Evolutionary conservation across 192 early-diverging fungal species (phyloP).

Genomic region (Gryganskiella cystojenkinii): DNA sequence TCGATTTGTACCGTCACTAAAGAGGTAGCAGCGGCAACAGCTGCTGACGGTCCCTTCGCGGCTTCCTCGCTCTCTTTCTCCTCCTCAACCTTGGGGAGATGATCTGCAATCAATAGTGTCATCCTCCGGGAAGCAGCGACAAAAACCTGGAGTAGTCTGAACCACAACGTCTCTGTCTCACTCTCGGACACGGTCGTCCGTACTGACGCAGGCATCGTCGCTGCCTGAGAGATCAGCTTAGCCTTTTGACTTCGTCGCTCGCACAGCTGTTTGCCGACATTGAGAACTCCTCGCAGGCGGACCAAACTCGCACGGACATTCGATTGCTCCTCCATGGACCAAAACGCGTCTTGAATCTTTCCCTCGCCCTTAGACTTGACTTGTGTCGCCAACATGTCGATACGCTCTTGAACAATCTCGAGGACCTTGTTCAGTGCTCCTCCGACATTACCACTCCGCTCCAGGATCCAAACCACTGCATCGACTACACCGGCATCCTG

Average conservation of each 20-base stretch:
- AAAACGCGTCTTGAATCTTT: constrained; percentile 47
- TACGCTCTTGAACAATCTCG: constrained; percentile 63
- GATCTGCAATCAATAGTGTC: constrained; percentile 27
- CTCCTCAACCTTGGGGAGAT: constrained; percentile 1
- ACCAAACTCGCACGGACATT: constrained; percentile 59
- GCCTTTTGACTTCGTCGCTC: constrained; percentile 53
- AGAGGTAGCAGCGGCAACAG: too few species aligned
- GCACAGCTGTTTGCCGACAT: constrained; percentile 68
- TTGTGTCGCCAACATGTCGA: constrained; percentile 48
- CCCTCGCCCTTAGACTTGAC: constrained; percentile 54
- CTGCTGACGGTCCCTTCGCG: background rate
- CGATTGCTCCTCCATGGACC: constrained; percentile 62
- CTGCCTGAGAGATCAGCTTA: constrained; percentile 16
- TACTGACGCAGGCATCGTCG: constrained; percentile 15
- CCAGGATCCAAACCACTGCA: constrained; percentile 71
- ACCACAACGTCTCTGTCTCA: constrained; percentile 67
- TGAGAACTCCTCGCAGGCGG: constrained; percentile 64
- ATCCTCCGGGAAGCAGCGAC: constrained; percentile 65
- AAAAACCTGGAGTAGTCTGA: constrained; percentile 65
- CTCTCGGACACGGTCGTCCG: constrained; percentile 34
- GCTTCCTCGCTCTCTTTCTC: background rate
- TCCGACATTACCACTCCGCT: constrained; percentile 61
- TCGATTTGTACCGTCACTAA: constrained; percentile 25
- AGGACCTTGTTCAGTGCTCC: constrained; percentile 66
- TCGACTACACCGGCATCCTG: constrained; percentile 64